A percentile compares a stretch with the other conserved stretches of the same genome.
Evolutionary conservation across 345 rosid species (phyloP).

Genomic region (Populus deltoides): DNA sequence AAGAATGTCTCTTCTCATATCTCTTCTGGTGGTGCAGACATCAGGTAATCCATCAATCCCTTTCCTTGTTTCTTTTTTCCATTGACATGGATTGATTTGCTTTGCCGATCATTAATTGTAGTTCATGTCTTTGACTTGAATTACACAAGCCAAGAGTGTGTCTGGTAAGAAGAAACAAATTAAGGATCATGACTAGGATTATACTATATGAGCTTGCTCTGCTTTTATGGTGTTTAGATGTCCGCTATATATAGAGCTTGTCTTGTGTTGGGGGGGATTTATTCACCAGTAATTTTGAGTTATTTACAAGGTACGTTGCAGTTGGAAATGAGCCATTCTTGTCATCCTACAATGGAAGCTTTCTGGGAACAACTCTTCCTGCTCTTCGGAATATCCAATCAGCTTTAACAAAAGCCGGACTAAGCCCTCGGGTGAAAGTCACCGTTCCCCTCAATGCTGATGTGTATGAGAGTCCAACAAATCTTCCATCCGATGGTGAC

Average conservation of each 20-base stretch:
- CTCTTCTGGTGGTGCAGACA: slow-evolving; percentile 17
- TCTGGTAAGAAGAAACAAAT: not conserved
- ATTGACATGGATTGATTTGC: not conserved
- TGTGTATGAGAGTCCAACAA: slow-evolving; percentile 16
- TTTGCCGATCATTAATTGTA: not conserved
- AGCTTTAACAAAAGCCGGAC: slow-evolving; percentile 20
- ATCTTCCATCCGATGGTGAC: slow-evolving; percentile 23
- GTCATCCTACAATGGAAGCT: slow-evolving; percentile 17
- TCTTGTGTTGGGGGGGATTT: not conserved
- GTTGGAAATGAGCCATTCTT: slow-evolving; percentile 33
- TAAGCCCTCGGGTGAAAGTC: slow-evolving; percentile 19
- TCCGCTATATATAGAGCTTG: not conserved
- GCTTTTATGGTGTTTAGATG: not conserved
- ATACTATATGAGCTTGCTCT: not conserved
- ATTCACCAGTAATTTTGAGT: not conserved
- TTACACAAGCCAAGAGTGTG: not conserved
- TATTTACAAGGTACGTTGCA: slow-evolving; percentile 22
- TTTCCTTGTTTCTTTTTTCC: not conserved
- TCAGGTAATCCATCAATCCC: slow-evolving; percentile 15
- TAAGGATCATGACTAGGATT: not conserved
- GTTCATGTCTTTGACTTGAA: not conserved
- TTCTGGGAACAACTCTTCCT: slow-evolving; percentile 16
- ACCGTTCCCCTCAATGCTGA: slow-evolving; percentile 28
- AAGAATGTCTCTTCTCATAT: slow-evolving; percentile 15
- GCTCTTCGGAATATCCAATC: slow-evolving; percentile 28